These are phyloP conservation scores for Vaccinium vitisidaea DNA, from an alignment of 148 eudicot genomes.

Conservation along the genomic window DNA sequence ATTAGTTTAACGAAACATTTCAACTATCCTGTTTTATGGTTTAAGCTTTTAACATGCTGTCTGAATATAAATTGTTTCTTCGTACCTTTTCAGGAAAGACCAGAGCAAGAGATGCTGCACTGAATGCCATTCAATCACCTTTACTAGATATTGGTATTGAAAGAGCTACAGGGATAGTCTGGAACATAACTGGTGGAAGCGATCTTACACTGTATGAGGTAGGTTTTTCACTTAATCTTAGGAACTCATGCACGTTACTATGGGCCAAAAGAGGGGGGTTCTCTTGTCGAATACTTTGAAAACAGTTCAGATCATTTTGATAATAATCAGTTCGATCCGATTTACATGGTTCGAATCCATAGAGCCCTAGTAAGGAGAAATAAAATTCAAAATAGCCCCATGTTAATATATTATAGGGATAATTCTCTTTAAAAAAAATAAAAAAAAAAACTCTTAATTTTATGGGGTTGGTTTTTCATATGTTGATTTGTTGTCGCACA, in stretches of 20 bases:
- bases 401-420: neutral
- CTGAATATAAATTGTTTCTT: neutral
- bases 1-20: neutral
- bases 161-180: constrained; percentile 98
- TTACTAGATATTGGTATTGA: constrained; percentile 94
- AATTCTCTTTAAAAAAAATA: too few species aligned
- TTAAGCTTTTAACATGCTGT: neutral
- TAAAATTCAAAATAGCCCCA: neutral
- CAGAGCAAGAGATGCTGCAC: constrained; percentile 99
- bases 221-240: neutral
- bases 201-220: constrained; percentile 95
- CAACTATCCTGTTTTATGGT: neutral
- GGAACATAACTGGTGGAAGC: constrained; percentile 97
- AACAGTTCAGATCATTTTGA: neutral
- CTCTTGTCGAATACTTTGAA: neutral
- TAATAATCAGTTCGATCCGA: neutral
- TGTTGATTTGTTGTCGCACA: neutral
- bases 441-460: too few species aligned
- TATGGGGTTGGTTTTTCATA: neutral
- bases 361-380: neutral
- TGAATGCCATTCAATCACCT: constrained; percentile 97
- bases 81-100: constrained; percentile 64
- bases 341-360: neutral
- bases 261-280: neutral
- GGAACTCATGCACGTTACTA: neutral